Base-by-base conservation (phyloP, 768 basidiomycete genomes). In the Termitomyces sp. region DNA sequence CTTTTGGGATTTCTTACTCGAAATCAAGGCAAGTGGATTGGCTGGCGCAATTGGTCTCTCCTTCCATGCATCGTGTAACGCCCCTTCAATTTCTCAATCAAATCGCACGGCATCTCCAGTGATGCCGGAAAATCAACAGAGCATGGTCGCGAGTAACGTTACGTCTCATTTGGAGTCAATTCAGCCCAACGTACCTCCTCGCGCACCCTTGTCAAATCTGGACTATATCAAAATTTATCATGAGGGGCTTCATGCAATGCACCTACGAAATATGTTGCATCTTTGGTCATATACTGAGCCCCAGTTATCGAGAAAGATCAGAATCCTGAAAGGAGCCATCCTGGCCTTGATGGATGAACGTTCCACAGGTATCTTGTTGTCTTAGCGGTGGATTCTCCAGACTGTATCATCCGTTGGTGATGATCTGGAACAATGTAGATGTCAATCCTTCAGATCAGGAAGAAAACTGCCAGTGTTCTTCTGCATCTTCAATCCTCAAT, bases 161-260 rank as follows among this genome's bases (percentile, higher is more conserved):
- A 37, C 55, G 12, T 35, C 39, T 12, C 54, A 45, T 2, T 5
- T 30, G 32, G 45, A 35, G 34, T 47, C 57, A 16, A 37, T 44
- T 5, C 25, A 48, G 3, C 28, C 50, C 5, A 44, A 52, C 17
- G 14, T 23, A 17, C 11, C 30, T 25, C 39, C 41, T 14, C 66
- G 59, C 40, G 34, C 50, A 30, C 63, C 63, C 19, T 54, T 79
- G 48, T 68, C 70, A 37, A 55, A 56, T 8, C 63, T 72, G 43
- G 83, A 85, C 62, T 72, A 80, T 61, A 78, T 86, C 70, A 84
- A 82, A 65, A 67, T 86, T 34, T 84, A 83, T 65, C 83, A 84
- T 62, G 82, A 84, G 59, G 73, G 76, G 30, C 59, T 65, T 37
- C 70, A 74, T 59, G 73, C 80, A 7, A 74, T 83, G 66, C 67